Evolutionary conservation across 768 basidiomycete species (phyloP), one percentile per base, ranked within the genome.

Genomic region (Suillus variegatus): DNA sequence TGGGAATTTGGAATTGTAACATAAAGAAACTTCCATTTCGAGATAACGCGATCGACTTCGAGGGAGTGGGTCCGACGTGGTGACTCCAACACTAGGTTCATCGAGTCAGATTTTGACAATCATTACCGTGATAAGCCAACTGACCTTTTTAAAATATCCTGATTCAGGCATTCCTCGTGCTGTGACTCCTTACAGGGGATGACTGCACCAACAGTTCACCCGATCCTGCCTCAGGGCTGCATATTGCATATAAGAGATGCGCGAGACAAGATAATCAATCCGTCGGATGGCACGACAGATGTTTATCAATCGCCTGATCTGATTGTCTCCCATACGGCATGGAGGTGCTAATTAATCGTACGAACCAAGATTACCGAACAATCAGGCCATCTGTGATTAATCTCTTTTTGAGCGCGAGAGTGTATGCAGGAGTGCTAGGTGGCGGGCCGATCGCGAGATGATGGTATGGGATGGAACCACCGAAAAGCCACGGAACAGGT

Each of bases 361-460:
- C 18, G 28, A n/a, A n/a, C 32, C 10, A n/a, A 20, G 18, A 40
- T 28, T 32, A 41, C 40, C 20, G 18, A 58, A 58, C 10, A 25
- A 25, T 40, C 38, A 55, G 20, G 40, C 22, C 57, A 60, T 28
- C 18, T 40, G 20, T 25, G 25, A 60, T 38, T 41, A 58, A 60
- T 60, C 58, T 40, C 58, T 18, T 41, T 60, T 43, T 43, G 56
- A 57, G 58, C 41, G 41, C 58, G 25, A 40, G 40, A 60, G 40
- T 25, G 12, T 5, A 20, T 60, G 40, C 25, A 20, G 20, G 54
- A 43, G 58, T 16, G 40, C 9, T 10, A 10, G 57, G 40, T 43
- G 14, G 14, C 56, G 20, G 36, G 14, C 35, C 35, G 9, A 55
- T 10, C 35, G 10, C 54, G 20, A 55, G 54, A 35, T 20, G 52